Percentiles rank a stretch among this genome's conserved stretches.
Conservation (phyloP, 345 rosid species). For the Lagerstroemia speciosa region DNA sequence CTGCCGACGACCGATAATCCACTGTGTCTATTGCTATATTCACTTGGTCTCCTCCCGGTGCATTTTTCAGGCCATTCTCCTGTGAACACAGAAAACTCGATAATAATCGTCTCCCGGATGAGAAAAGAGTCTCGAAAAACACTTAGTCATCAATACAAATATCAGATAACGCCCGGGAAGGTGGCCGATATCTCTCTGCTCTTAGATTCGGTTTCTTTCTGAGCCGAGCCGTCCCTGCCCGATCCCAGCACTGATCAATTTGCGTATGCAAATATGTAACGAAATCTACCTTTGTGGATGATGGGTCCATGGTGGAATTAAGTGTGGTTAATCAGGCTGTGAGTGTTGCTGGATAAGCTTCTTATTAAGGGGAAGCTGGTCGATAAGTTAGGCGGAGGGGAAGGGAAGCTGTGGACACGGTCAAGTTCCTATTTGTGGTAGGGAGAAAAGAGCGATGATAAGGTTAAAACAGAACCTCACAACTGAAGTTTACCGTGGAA, state of each 20-base stretch:
- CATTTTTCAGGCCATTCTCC: constrained; percentile 1
- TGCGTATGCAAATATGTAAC: not conserved
- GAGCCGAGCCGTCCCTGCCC: too few species aligned
- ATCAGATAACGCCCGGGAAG: not conserved
- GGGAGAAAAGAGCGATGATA: not conserved
- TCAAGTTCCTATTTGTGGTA: not conserved
- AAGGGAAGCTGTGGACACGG: constrained; percentile 1
- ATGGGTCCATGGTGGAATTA: constrained; percentile 1
- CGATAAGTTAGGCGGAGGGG: constrained; percentile 3
- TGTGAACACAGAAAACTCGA: not conserved
- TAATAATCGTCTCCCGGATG: not conserved
- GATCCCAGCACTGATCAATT: too few species aligned
- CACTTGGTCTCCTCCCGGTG: constrained; percentile 22
- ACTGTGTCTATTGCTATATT: constrained; percentile 29
- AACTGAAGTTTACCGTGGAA: too few species aligned
- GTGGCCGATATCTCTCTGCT: not conserved
- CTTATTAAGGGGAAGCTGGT: not conserved
- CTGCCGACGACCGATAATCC: constrained; percentile 42
- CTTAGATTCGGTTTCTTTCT: too few species aligned
- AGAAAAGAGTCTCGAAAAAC: not conserved
- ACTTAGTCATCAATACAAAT: not conserved
- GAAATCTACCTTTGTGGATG: constrained; percentile 2
- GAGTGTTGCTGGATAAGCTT: not conserved
- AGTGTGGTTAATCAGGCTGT: not conserved
- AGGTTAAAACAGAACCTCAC: not conserved